phyloP scores from a whole-genome alignment of 108 stramenopile species.

The Mayamaea pseudoterrestris region DNA sequence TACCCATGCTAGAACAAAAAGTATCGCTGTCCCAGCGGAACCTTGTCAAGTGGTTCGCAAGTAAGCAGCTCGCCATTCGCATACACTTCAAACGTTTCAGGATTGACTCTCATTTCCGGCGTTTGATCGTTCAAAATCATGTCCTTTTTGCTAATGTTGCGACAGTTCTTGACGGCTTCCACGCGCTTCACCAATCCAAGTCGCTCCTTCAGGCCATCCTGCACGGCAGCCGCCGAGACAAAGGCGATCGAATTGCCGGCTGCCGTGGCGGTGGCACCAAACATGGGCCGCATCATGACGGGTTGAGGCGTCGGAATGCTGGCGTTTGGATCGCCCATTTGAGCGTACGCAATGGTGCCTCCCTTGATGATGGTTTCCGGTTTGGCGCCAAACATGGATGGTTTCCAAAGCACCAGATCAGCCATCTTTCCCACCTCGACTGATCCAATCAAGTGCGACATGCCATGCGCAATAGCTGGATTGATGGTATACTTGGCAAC shows the following conservation, averaged over 20 bases:
- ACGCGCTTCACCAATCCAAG: slow-evolving; percentile 77
- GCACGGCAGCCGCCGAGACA: slow-evolving; percentile 67
- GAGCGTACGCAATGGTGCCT: slow-evolving; percentile 85
- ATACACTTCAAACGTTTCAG: slow-evolving; percentile 92
- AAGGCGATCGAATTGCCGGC: slow-evolving; percentile 65
- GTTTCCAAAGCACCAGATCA: slow-evolving; percentile 92
- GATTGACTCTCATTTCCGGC: slow-evolving; percentile 87
- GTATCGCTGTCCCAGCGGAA: slow-evolving; percentile 87
- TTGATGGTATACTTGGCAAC: slow-evolving; percentile 98
- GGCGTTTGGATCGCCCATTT: slow-evolving; percentile 99
- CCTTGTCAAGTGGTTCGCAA: slow-evolving; percentile 78
- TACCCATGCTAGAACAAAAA: slow-evolving; percentile 82
- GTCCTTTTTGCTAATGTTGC: slow-evolving; percentile 79
- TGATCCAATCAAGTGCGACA: slow-evolving; percentile 85
- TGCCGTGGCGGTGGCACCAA: slow-evolving; percentile 56
- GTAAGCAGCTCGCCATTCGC: slow-evolving; percentile 84
- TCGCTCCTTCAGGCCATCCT: slow-evolving; percentile 21
- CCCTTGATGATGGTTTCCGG: slow-evolving; percentile 97
- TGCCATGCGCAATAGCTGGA: slow-evolving; percentile 94
- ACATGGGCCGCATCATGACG: slow-evolving; percentile 95
- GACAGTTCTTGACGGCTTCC: slow-evolving; percentile 63
- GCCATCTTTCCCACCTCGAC: slow-evolving; percentile 92
- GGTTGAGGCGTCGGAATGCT: slow-evolving; percentile 96
- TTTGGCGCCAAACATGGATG: slow-evolving; percentile 89
- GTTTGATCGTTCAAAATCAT: slow-evolving; percentile 86